Evolutionary conservation across 257 asterid species (phyloP).

Genomic region (Knoxia roxburghii): DNA sequence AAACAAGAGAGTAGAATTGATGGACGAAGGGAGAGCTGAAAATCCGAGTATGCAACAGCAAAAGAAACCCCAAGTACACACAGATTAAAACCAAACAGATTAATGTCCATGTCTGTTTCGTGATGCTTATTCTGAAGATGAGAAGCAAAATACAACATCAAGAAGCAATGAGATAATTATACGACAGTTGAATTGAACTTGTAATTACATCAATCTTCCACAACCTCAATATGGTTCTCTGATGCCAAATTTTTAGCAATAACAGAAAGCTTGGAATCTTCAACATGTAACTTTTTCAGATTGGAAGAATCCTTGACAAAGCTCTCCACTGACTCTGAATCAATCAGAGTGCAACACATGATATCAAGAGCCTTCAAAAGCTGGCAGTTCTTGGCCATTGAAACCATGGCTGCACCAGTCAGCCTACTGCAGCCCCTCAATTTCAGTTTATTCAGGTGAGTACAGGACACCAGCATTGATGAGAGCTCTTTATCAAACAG

Average conservation of each 20-base stretch:
- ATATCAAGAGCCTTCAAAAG: constrained; percentile 44
- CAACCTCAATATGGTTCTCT: constrained; percentile 38
- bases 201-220: constrained; percentile 16
- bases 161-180: not conserved
- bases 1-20: too few species aligned
- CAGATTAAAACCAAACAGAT: too few species aligned
- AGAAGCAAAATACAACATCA: not conserved
- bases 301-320: constrained; percentile 31
- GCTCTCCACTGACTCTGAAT: constrained; percentile 41
- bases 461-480: constrained; percentile 62
- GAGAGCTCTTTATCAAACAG: constrained; percentile 59
- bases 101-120: too few species aligned
- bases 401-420: constrained; percentile 24
- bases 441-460: constrained; percentile 47
- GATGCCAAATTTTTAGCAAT: constrained; percentile 31
- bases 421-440: constrained; percentile 58
- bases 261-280: constrained; percentile 47
- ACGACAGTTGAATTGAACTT: not conserved
- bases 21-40: too few species aligned
- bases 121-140: not conserved
- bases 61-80: too few species aligned
- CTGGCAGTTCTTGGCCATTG: constrained; percentile 44
- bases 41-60: too few species aligned
- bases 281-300: constrained; percentile 51
- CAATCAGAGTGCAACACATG: constrained; percentile 40